Conservation (phyloP, 371 early-diverging fungal species). For the Amoeboaphelidium protococcarum region DNA sequence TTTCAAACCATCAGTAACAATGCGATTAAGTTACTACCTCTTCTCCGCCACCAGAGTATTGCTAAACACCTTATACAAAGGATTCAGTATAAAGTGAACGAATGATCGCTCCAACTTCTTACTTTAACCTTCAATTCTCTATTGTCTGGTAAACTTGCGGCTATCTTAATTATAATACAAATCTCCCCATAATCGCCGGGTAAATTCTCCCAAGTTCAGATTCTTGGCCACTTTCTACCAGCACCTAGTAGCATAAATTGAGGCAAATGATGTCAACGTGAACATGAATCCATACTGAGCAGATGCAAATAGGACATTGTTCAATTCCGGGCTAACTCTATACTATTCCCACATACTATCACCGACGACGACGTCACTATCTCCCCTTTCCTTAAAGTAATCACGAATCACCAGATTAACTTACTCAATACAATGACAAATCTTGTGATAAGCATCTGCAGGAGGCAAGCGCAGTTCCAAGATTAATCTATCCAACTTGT, state of each 20-base stretch:
- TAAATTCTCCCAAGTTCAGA: slow-evolving; percentile 54
- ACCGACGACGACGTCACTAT: background rate
- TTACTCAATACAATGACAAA: slow-evolving; percentile 79
- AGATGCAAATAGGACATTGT: slow-evolving; percentile 90
- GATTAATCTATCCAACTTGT: slow-evolving; percentile 88
- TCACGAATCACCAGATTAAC: slow-evolving; percentile 49
- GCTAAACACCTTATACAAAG: slow-evolving; percentile 78
- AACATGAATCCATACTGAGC: slow-evolving; percentile 85
- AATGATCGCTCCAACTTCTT: slow-evolving; percentile 44
- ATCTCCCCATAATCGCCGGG: slow-evolving; percentile 86
- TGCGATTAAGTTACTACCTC: background rate
- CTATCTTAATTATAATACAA: slow-evolving; percentile 56
- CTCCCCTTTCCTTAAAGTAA: background rate
- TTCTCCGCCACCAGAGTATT: background rate
- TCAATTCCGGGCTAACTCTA: slow-evolving; percentile 68
- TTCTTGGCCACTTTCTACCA: slow-evolving; percentile 27
- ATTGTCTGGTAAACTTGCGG: slow-evolving; percentile 46
- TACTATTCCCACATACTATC: slow-evolving; percentile 3
- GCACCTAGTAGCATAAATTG: slow-evolving; percentile 43
- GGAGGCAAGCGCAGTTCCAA: slow-evolving; percentile 85
- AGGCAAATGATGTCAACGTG: slow-evolving; percentile 70
- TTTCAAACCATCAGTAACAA: background rate
- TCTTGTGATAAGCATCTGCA: slow-evolving; percentile 80
- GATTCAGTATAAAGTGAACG: slow-evolving; percentile 87
- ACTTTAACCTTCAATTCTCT: background rate